A percentile compares a stretch with the other conserved stretches of the same genome.
Conservation (phyloP, 495 filamentous ascomycete species). For the Terfezia claveryi region DNA sequence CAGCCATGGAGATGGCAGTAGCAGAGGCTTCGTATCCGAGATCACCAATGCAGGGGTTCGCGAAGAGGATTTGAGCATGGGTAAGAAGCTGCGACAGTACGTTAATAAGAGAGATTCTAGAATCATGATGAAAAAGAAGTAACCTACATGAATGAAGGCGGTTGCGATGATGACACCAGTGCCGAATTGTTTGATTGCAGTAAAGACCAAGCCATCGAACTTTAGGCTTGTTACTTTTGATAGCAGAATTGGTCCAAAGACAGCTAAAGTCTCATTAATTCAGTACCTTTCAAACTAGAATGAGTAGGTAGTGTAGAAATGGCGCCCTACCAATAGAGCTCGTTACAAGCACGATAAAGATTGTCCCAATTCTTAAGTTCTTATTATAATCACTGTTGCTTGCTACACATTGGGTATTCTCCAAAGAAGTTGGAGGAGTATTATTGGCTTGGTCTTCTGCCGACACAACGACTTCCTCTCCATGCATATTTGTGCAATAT, state of each 20-base stretch:
- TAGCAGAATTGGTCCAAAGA: slow-evolving; percentile 25
- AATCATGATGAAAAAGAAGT: slow-evolving; percentile 12
- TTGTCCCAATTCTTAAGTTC: slow-evolving; percentile 32
- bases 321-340: slow-evolving; percentile 16
- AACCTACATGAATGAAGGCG: slow-evolving; percentile 35
- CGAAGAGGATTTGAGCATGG: slow-evolving; percentile 40
- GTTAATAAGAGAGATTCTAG: slow-evolving; percentile 5
- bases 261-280: slow-evolving; percentile 18
- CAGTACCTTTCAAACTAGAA: not conserved
- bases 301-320: no score
- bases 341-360: slow-evolving; percentile 37
- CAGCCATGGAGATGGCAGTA: slow-evolving; percentile 41
- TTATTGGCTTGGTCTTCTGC: not conserved
- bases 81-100: slow-evolving; percentile 27
- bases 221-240: slow-evolving; percentile 1
- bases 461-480: slow-evolving; percentile 3
- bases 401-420: slow-evolving; percentile 24
- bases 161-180: slow-evolving; percentile 54
- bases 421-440: not conserved
- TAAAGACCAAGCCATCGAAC: slow-evolving; percentile 21
- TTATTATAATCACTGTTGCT: slow-evolving; percentile 35
- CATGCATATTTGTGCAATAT: not conserved
- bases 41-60: slow-evolving; percentile 37
- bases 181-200: slow-evolving; percentile 45
- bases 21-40: slow-evolving; percentile 38